Evolutionary conservation across 345 rosid species (phyloP), one percentile per base, ranked within the genome.

Genomic region (Physaria fendleri): DNA sequence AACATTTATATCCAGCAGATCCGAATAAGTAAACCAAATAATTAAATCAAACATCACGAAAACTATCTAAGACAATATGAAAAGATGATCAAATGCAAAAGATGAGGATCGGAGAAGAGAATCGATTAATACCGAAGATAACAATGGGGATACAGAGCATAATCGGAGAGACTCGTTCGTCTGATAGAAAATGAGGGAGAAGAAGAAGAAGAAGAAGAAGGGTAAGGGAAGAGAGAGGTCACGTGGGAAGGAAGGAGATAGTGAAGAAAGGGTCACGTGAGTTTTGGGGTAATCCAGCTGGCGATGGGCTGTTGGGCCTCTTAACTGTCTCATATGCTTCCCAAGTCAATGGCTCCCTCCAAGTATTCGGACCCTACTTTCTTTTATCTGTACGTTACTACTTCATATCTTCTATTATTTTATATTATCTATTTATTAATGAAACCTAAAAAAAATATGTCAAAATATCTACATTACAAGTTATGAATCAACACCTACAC

Each of bases 261-360:
- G 72, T 68, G 72, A 59, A 68, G 60, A 58, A 10, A 59, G 45
- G 43, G 56, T 70, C 74, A 70, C 74, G 74, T 70, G 74, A 70
- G 40, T 47, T 46, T 55, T 48, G 54, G 53, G 64, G 48, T 18
- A 25, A 60, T 37, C 62, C 68, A 61, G 73, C 73, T 69, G 67
- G 73, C 62, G 18, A 44, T 69, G 73, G 73, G 73, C 73, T 69
- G 68, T 69, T 68, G 73, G 73, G 73, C 73, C 73, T 69, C 39
- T 59, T 8, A 6, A 52, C 71, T 67, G 59, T 67, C 65, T 58
- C 65, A 50, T 40, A 32, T 28, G 39, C 29, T 52, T 68, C 61
- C n/a, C 67, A 68, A 61, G 73, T 68, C 73, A 61, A 68, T 52
- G 56, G n/a, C 47, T 33, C 15, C 32, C 42, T 44, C 20, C 35